Percentiles rank a stretch among this genome's conserved stretches.
These are phyloP conservation scores for Physcomitrium patens DNA, from an alignment of 225 moss, liverwort and hornwort genomes.

Conservation along the genomic window DNA sequence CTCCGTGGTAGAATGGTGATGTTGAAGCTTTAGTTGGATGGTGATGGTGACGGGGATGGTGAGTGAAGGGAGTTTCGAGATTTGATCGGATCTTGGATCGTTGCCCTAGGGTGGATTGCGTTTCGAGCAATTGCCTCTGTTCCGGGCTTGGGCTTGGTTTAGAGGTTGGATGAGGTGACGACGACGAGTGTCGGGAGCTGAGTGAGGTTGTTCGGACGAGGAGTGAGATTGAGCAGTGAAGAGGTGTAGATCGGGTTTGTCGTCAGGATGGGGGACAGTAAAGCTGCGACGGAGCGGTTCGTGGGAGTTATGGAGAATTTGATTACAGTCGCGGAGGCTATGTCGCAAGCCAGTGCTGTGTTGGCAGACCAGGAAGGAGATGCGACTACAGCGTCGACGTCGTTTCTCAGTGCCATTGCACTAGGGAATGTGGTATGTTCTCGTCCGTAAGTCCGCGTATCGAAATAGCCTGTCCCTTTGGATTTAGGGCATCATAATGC, in stretches of 20 bases:
- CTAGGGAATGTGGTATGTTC: conserved; percentile 82
- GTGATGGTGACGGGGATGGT: background rate
- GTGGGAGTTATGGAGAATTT: conserved; percentile 82
- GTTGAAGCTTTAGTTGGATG: too few relatives aligned
- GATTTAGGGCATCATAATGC: conserved; percentile 32
- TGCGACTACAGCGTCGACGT: conserved; percentile 50
- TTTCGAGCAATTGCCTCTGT: background rate
- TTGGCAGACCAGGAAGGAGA: conserved; percentile 84
- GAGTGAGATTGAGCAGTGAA: background rate
- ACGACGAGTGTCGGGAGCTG: background rate
- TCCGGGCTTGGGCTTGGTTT: too few relatives aligned
- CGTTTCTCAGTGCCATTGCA: conserved; percentile 77
- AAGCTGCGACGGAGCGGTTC: conserved; percentile 57
- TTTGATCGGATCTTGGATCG: conserved; percentile 27
- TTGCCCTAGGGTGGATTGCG: conserved; percentile 19
- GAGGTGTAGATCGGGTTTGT: conserved; percentile 35
- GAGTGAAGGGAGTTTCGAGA: conserved; percentile 2
- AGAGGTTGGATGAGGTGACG: too few relatives aligned
- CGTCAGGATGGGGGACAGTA: conserved; percentile 44
- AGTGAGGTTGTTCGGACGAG: background rate
- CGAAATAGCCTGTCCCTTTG: background rate
- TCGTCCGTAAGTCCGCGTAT: conserved; percentile 7
- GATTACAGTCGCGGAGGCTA: conserved; percentile 84
- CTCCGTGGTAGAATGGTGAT: background rate
- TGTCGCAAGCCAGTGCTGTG: conserved; percentile 90